A percentile compares a stretch with the other conserved stretches of the same genome.
phyloP scores from a whole-genome alignment of 176 grass and related monocot species.

The Puccinellia tenuiflora region DNA sequence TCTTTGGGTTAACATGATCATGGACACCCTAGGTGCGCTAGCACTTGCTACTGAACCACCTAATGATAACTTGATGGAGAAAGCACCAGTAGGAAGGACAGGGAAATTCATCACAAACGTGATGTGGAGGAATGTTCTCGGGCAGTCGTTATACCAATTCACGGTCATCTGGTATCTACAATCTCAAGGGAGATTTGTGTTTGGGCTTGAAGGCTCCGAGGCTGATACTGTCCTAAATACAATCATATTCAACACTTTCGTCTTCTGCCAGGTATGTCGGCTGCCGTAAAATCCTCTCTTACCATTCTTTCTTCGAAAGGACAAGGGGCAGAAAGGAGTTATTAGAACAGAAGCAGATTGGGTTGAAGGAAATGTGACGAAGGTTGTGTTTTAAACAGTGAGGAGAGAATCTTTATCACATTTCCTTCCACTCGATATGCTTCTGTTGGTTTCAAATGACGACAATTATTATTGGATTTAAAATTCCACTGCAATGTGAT shows the following conservation, averaged over 20 bases:
- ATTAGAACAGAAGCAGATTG: neutral
- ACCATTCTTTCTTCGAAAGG: neutral
- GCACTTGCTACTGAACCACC: conserved; percentile 91
- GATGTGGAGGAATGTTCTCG: conserved; percentile 94
- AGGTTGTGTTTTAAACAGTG: neutral
- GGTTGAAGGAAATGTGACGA: neutral
- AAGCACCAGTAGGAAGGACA: conserved; percentile 62
- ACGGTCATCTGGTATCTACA: conserved; percentile 81
- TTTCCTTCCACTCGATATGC: neutral
- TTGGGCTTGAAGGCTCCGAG: conserved; percentile 51
- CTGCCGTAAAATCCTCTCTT: neutral
- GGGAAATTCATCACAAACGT: conserved; percentile 76
- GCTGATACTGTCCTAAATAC: conserved; percentile 65
- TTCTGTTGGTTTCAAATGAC: neutral
- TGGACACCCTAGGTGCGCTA: conserved; percentile 92
- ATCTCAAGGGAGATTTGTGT: conserved; percentile 58
- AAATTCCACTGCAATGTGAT: neutral
- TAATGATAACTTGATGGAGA: conserved; percentile 70
- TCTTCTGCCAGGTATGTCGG: conserved; percentile 84
- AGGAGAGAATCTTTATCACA: neutral
- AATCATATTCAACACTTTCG: conserved; percentile 90
- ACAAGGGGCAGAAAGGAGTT: neutral
- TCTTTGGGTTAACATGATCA: conserved; percentile 99
- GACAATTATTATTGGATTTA: neutral
- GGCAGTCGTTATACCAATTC: conserved; percentile 75